A percentile compares a stretch with the other conserved stretches of the same genome.
Evolutionary conservation across 495 filamentous ascomycete genomes (phyloP).

Genomic region (Xylona heveae): DNA sequence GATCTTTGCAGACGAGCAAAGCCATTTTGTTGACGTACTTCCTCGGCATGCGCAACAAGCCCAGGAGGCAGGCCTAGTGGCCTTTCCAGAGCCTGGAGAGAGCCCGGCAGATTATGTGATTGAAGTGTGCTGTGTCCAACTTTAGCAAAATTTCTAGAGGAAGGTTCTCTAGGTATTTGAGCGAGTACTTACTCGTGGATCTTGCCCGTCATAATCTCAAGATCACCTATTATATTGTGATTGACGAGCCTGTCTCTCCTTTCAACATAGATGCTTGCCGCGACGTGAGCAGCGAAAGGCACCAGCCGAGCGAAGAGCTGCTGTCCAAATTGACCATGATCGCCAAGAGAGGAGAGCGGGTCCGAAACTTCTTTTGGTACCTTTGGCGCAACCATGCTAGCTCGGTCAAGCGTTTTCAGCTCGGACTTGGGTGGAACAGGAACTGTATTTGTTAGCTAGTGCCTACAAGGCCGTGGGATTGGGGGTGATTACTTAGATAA

Average conservation of each 20-base stretch:
- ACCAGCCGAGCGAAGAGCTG: conserved; percentile 82
- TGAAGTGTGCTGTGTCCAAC: conserved; percentile 26
- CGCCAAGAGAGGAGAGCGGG: conserved; percentile 56
- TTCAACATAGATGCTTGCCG: conserved; percentile 88
- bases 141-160: conserved; percentile 5
- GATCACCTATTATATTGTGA: conserved; percentile 59
- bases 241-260: conserved; percentile 75
- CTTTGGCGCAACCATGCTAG: conserved; percentile 66
- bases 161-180: background rate
- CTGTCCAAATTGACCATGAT: conserved; percentile 57
- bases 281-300: conserved; percentile 86
- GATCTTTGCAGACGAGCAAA: conserved; percentile 48
- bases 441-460: conserved; percentile 21
- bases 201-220: conserved; percentile 62
- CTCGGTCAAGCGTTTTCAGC: conserved; percentile 65
- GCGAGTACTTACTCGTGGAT: conserved; percentile 40
- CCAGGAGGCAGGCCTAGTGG: conserved; percentile 77
- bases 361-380: conserved; percentile 68
- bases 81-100: conserved; percentile 85
- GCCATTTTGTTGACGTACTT: conserved; percentile 84
- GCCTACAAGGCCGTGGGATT: no score
- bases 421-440: conserved; percentile 77
- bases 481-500: conserved; percentile 36
- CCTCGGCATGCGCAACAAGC: conserved; percentile 75
- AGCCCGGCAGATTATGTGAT: conserved; percentile 76